Conservation (phyloP, 2,329 filamentous ascomycete genomes). For the Ophiostoma tasmaniense region DNA sequence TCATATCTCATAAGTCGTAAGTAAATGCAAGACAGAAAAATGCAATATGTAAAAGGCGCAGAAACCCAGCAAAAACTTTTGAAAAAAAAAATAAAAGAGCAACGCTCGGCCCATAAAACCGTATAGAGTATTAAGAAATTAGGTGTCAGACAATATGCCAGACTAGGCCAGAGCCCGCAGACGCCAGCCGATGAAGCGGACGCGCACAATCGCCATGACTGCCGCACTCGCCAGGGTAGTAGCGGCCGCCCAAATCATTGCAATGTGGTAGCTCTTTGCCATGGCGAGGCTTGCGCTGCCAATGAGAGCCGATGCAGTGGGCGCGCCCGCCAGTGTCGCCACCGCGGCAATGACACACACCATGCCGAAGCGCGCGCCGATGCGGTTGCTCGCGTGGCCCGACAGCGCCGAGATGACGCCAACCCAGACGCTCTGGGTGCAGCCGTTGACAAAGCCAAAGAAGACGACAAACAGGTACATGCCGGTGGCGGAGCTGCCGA, state of each 20-base stretch:
- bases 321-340: conserved; percentile 35
- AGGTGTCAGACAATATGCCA: not conserved
- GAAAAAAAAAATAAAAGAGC: not conserved
- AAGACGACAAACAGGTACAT: conserved; percentile 39
- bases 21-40: not conserved
- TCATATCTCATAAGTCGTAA: conserved; percentile 3
- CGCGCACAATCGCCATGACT: conserved; percentile 12
- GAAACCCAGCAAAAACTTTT: not conserved
- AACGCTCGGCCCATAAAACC: conserved; percentile 1
- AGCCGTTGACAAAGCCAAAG: conserved; percentile 37
- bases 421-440: conserved; percentile 30
- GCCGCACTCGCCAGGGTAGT: conserved; percentile 17
- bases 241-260: conserved; percentile 20
- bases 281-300: conserved; percentile 10
- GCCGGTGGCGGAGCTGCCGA: conserved; percentile 30
- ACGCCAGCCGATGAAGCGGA: conserved; percentile 16
- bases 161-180: conserved; percentile 5
- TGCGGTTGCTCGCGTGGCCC: conserved; percentile 23
- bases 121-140: not conserved
- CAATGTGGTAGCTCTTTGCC: conserved; percentile 17
- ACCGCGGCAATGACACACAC: conserved; percentile 33
- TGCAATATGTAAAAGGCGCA: not conserved
- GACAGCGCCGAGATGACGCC: conserved; percentile 33
- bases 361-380: conserved; percentile 38
- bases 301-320: conserved; percentile 23